These are phyloP conservation scores for Terana coerulea DNA, from an alignment of 768 basidiomycete genomes.

Conservation along the genomic window DNA sequence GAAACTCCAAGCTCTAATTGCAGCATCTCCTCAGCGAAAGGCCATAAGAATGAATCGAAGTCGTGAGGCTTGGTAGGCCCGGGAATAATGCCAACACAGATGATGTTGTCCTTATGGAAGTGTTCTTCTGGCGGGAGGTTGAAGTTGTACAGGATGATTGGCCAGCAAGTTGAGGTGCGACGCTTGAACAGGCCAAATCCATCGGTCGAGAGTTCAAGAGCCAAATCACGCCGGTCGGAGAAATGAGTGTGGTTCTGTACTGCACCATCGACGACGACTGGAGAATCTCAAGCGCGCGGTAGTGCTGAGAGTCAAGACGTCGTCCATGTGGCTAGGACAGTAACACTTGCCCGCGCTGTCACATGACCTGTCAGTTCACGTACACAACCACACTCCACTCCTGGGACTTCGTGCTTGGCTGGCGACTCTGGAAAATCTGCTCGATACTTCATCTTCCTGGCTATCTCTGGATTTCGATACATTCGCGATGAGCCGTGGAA, in stretches of 20 bases:
- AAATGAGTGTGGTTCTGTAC: slow-evolving; percentile 31
- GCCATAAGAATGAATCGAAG: slow-evolving; percentile 26
- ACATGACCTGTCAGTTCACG: background rate
- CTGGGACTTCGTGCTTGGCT: background rate
- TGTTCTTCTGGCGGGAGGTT: slow-evolving; percentile 25
- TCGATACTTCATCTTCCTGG: slow-evolving; percentile 27
- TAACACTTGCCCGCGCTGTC: background rate
- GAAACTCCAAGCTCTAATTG: slow-evolving; percentile 19
- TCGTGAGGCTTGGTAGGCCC: slow-evolving; percentile 18
- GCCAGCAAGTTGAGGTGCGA: slow-evolving; percentile 33
- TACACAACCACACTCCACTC: background rate
- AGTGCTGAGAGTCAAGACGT: slow-evolving; percentile 1
- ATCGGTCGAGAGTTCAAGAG: slow-evolving; percentile 40
- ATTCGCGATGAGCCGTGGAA: slow-evolving; percentile 31
- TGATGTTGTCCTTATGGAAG: slow-evolving; percentile 14
- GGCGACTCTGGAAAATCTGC: background rate
- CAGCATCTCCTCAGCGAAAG: slow-evolving; percentile 25
- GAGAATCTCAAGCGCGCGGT: background rate
- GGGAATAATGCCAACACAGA: slow-evolving; percentile 22
- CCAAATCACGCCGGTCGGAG: slow-evolving; percentile 34
- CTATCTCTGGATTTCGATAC: slow-evolving; percentile 19
- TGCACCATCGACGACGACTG: slow-evolving; percentile 27
- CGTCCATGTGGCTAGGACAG: background rate
- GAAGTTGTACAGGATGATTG: slow-evolving; percentile 38
- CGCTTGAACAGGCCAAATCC: slow-evolving; percentile 36